Evolutionary conservation across 352 stramenopile genomes (phyloP), one percentile per base, ranked within the genome.

Genomic region (Phytophthora europaea): DNA sequence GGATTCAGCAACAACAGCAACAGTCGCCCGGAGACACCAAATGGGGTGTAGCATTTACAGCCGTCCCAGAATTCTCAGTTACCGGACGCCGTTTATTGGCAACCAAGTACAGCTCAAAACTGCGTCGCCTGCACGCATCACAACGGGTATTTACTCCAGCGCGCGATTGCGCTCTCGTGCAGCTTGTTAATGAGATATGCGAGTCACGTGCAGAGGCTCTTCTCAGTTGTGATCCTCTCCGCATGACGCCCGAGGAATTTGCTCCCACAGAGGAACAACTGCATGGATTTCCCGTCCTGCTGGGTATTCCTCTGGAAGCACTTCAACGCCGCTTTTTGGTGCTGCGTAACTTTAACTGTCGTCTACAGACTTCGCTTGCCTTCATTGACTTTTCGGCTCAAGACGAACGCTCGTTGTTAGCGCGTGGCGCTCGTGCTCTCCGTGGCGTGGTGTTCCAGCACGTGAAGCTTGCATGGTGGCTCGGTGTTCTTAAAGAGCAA

Each of bases 401-500:
- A n/a, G 83, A 94, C 16, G 75, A 87, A 0, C 76, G 74, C 4
- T 95, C 89, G 4, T 48, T 94, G 48, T 70, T 97, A 4, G 89
- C 86, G 1, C 79, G 82, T 26, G 90, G 87, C 1, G 69, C 79
- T n/a, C 82, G 87, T 8, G 57, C 56, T 26, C 75, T 97, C 52
- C 88, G 90, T 0, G 89, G 90, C 1, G 63, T 92, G 6, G 81
- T 97, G 10, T 97, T 97, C 66, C 90, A 97, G 73, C 84, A 94
- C 31, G 89, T 97, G 28, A 97, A 97, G 61, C 84, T 97, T 45
- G 87, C 88, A 34, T 97, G 89, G 90, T 97, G 90, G 89, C 82
- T 95, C 9, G 93, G 88, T 9, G 83, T 97, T 40, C 77, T 97
- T 4, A 95, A 95, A 64, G 90, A 97, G 23, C 89, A 95, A 67